Base-by-base conservation (phyloP, 768 basidiomycete species). In the Suillus hirtellus region DNA sequence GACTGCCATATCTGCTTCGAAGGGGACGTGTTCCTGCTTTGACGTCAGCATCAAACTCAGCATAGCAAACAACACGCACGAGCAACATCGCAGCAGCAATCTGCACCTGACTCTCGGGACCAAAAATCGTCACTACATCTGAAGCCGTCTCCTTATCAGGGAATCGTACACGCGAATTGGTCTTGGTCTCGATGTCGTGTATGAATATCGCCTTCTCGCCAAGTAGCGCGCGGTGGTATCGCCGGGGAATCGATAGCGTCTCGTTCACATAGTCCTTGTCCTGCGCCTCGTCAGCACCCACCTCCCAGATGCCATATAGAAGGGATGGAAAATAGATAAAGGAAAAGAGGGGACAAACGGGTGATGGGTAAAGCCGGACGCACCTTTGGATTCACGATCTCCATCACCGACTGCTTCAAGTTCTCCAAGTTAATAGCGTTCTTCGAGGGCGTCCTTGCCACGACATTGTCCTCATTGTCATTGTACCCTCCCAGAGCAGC, bases 161-260 rank as follows among this genome's bases (percentile, higher is more conserved):
- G 82, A 96, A 96, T 52, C 89, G 84, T 62, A 99, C 91, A 42
- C 85, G 86, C 42, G 93, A 97, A 72, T 96, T 97, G 12, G 96
- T 98, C 82, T 98, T 98, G 49, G 85, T 84, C 77, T 99, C 96
- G 69, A 99, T 98, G 73, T 99, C 96, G 70, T 89, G 95, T 60
- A 99, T 95, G 76, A 98, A 97, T 68, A 98, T 96, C 69, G 86
- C 88, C 80, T 97, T 98, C 79, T 99, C 96, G 63, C 96, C 96
- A 27, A 98, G 82, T 4, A 99, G 79, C 24, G 93, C 96, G 65
- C 96, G 90, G 72, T 99, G 96, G 79, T 98, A 97, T 69, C 93
- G 86, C 60, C 96, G 85, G 64, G 96, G 96, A 73, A 99, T 95
- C 21, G 91, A 88, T 58, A 99, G 88, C 19, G 91, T 93, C 77